Conservation (phyloP, 2,329 filamentous ascomycete genomes). For the Xylariales sp. region DNA sequence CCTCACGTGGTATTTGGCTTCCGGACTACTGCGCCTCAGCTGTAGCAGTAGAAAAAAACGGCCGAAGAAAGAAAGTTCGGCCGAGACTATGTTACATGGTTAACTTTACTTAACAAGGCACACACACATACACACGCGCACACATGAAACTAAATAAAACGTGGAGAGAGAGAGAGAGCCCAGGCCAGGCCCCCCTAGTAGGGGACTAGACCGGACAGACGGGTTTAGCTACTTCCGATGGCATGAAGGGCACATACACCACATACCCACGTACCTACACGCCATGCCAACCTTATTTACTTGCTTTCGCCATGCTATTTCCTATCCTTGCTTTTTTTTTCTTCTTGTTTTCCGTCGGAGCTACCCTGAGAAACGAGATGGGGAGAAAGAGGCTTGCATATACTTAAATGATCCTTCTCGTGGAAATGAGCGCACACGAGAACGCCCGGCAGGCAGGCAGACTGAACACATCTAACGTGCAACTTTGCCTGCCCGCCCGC, state of each 20-base stretch:
- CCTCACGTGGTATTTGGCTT: not conserved
- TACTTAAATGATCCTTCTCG: slow-evolving; percentile 5
- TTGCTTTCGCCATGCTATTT: not conserved
- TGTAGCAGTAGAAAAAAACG: too few species aligned
- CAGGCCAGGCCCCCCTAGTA: too few species aligned
- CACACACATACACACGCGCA: too few species aligned
- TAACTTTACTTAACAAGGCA: too few species aligned
- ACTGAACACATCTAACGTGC: not conserved
- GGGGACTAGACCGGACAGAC: not conserved
- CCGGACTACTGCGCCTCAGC: not conserved
- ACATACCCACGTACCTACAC: not conserved
- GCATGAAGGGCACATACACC: not conserved
- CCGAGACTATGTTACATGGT: too few species aligned
- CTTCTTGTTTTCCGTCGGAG: not conserved
- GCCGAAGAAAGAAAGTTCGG: too few species aligned
- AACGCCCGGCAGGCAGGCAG: slow-evolving; percentile 9
- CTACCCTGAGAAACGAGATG: not conserved
- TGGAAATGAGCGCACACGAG: too few species aligned
- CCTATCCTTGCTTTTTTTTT: too few species aligned
- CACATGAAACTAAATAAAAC: too few species aligned
- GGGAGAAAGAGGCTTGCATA: not conserved
- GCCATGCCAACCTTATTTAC: too few species aligned
- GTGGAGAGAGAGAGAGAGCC: too few species aligned
- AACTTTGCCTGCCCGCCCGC: not conserved
- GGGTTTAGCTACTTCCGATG: not conserved